Conservation (phyloP, 1,284 basidiomycete genomes). For the Leccinum holopus region DNA sequence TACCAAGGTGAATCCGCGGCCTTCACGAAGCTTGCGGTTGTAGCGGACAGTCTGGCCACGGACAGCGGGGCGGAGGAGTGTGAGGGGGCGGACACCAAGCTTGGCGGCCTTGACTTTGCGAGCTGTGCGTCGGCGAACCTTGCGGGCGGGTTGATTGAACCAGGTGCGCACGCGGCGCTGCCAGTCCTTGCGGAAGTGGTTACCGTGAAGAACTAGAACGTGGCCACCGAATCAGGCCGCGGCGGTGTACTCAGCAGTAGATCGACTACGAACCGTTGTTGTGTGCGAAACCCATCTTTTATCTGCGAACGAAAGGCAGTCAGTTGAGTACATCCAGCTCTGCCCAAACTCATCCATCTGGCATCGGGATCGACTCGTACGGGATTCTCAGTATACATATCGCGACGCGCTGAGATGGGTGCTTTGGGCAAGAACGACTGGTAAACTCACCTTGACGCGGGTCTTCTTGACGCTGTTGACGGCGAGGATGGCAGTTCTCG, state of each 20-base stretch:
- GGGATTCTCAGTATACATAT: background rate
- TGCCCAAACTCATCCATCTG: conserved; percentile 24
- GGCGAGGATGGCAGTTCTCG: conserved; percentile 12
- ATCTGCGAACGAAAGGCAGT: conserved; percentile 28
- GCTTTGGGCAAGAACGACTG: conserved; percentile 7
- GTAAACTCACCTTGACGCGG: conserved; percentile 33
- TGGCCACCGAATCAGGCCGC: conserved; percentile 12
- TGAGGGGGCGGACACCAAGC: conserved; percentile 91
- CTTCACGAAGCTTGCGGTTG: conserved; percentile 98
- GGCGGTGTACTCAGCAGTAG: background rate
- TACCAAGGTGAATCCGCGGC: conserved; percentile 93
- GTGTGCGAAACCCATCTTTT: conserved; percentile 75
- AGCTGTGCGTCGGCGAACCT: conserved; percentile 93
- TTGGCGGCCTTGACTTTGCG: conserved; percentile 90
- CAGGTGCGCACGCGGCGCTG: conserved; percentile 92
- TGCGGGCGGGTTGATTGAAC: conserved; percentile 99
- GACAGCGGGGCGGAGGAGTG: conserved; percentile 94
- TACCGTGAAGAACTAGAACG: conserved; percentile 76
- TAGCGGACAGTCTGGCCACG: conserved; percentile 97
- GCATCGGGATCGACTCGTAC: background rate
- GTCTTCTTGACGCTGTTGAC: conserved; percentile 33
- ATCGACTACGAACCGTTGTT: conserved; percentile 65
- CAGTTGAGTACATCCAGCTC: conserved; percentile 34
- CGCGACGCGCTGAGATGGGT: background rate
- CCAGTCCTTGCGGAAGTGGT: conserved; percentile 99